Evolutionary conservation across 225 moss, liverwort and hornwort genomes (phyloP), one percentile per base, ranked within the genome.

Genomic region (Asterella californica): DNA sequence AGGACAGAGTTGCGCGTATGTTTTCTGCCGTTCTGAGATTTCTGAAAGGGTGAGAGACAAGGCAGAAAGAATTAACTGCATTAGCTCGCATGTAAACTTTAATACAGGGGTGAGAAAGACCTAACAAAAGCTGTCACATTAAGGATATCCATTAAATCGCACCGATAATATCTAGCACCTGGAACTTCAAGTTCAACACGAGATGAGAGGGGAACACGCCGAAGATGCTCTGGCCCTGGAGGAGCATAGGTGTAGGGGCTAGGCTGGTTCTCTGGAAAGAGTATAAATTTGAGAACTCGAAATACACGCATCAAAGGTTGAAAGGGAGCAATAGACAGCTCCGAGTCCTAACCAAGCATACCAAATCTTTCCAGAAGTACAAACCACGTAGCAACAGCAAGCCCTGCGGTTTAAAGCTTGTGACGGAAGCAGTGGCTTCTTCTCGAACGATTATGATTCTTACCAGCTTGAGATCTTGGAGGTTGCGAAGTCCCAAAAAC

Each of bases 1-100:
- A 32, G 74, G 63, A 70, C 87, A 91, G 36, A 93, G 81, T 81
- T 84, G 85, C 42, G 79, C 83, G 53, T 93, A 91, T 22, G 76
- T 82, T 70, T 74, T 83, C 71, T 89, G 84, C 32, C 59, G 55
- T 49, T 77, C 70, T 27, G 42, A 78, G 25, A 78, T 74, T 76
- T 81, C 86, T 76, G 57, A 37, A 75, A 27, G 7, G 52, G 19
- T 37, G 0, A 59, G 24, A 18, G 17, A 55, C 11, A 59, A 75
- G 75, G 57, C 57, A 37, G 34, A 21, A 75, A 21, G 18, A 59
- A 55, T 55, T 38, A 45, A 45, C 18, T 32, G 37, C 42, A 45
- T 12, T 4, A 8, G 17, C 60, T 61, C n/a, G 25, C 7, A 22
- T 61, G 60, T 24, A 25, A 1, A 4, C 21, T 52, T 17, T 14